Conservation (phyloP, 345 rosid genomes). For the Laguncularia racemosa region DNA sequence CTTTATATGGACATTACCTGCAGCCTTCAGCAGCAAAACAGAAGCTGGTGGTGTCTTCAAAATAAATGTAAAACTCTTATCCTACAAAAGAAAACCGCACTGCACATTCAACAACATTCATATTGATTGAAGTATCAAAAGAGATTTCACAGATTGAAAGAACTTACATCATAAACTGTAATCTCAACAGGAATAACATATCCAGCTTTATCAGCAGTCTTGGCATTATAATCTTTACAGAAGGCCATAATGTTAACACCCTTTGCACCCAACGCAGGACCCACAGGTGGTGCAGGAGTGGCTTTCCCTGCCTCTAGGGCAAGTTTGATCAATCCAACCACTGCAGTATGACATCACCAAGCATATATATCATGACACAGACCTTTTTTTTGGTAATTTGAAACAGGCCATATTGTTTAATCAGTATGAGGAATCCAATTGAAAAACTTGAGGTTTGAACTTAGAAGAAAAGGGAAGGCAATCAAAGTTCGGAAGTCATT, state of each 20-base stretch:
- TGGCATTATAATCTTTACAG: constrained; percentile 95
- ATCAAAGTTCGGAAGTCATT: no score
- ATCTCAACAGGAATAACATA: constrained; percentile 93
- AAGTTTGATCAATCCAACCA: constrained; percentile 67
- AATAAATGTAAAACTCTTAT: constrained; percentile 89
- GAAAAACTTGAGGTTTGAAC: no score
- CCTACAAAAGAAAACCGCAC: constrained; percentile 33
- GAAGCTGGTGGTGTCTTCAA: constrained; percentile 98
- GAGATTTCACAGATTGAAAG: neutral
- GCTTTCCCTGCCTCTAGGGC: constrained; percentile 97
- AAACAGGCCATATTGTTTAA: constrained; percentile 4
- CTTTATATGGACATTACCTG: constrained; percentile 41
- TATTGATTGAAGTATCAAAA: neutral
- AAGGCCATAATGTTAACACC: constrained; percentile 91
- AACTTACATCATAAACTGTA: constrained; percentile 77
- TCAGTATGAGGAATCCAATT: neutral
- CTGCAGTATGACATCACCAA: constrained; percentile 24
- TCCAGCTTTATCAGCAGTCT: constrained; percentile 94
- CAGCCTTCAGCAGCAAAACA: constrained; percentile 86
- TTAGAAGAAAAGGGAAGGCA: no score
- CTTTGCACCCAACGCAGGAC: constrained; percentile 86
- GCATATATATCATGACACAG: neutral
- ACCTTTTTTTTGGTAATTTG: neutral
- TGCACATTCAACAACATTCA: neutral
- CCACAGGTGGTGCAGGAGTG: constrained; percentile 92